Evolutionary conservation across 2,329 filamentous ascomycete species (phyloP), one percentile per base, ranked within the genome.

Genomic region (Colletotrichum sp.): DNA sequence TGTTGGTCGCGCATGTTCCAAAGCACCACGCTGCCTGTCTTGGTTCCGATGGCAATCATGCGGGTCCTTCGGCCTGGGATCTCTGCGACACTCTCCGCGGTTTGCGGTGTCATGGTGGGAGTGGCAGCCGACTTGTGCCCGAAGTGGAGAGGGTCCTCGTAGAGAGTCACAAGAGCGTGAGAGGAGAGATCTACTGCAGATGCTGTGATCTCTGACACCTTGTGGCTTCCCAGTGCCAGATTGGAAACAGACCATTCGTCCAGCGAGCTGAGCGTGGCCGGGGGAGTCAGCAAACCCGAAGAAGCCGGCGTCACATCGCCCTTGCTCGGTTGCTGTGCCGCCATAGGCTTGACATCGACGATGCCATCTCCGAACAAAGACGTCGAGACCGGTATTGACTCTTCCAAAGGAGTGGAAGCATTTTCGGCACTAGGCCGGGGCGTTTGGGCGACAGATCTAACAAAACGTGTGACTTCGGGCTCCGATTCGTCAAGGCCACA

Each of bases 1-100:
- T 32, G 88, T 83, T 2, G 88, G 32, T 94, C 93, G 70, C 97
- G 93, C 80, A 95, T 90, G 81, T 99, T 94, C 96, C 96, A 99
- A 1, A 98, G 85, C 9, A 97, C 85, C 8, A 99, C 88, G n/a
- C 88, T 88, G 1, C 97, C 97, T 12, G 88, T 91, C 70, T 92
- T 92, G 0, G 96, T 99, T 21, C 97, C 97, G 63, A 96, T 86
- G 21, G 95, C 95, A 49, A 99, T 83, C 59, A 98, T 91, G 15
- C 96, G 93, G 75, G 94, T 94, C 77, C 96, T 92, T 75, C 96
- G 94, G 7, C 97, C 97, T 5, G 96, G 96, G 34, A 98, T 92
- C 78, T 98, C 94, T 13, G 65, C 66, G 18, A 62, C 9, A 18
- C 74, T 66, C 64, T 64, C 77, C 73, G 55, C 52, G 57, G 34